Conservation (phyloP, 306 rosid species). For the Citrullus colocynthis region DNA sequence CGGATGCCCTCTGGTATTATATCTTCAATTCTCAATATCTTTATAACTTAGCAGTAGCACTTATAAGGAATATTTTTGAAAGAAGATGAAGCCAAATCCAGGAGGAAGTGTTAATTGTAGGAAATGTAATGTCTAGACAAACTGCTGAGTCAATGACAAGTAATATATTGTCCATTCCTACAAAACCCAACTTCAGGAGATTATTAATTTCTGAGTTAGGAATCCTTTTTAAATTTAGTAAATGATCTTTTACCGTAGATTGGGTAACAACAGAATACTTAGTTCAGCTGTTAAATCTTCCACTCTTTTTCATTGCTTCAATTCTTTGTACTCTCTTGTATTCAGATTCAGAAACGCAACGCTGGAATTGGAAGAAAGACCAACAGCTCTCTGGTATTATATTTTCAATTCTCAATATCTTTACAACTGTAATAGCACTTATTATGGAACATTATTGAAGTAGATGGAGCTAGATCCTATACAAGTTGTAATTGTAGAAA, state of each 20-base stretch:
- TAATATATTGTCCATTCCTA: not conserved
- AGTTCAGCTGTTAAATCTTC: not conserved
- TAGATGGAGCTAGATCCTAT: not conserved
- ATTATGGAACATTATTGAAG: not conserved
- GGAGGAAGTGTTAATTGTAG: not conserved
- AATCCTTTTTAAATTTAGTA: not conserved
- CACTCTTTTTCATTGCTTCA: not conserved
- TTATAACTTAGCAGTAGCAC: not conserved
- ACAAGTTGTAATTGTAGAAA: not conserved
- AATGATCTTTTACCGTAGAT: not conserved
- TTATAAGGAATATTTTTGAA: not conserved
- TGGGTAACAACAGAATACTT: not conserved
- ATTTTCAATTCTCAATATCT: not conserved
- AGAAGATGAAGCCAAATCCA: not conserved
- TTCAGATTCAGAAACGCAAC: slow-evolving; percentile 6
- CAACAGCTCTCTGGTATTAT: slow-evolving; percentile 5
- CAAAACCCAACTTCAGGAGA: not conserved
- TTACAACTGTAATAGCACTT: not conserved
- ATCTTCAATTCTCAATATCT: not conserved
- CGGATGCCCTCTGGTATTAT: not conserved
- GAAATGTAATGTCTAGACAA: not conserved
- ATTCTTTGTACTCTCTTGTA: not conserved
- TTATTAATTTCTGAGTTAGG: not conserved
- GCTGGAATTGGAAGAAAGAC: slow-evolving; percentile 6
- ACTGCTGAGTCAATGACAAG: not conserved